Percentiles rank a stretch among this genome's conserved stretches.
Evolutionary conservation across 768 basidiomycete genomes (phyloP).

Genomic region (Kwoniella europaea): DNA sequence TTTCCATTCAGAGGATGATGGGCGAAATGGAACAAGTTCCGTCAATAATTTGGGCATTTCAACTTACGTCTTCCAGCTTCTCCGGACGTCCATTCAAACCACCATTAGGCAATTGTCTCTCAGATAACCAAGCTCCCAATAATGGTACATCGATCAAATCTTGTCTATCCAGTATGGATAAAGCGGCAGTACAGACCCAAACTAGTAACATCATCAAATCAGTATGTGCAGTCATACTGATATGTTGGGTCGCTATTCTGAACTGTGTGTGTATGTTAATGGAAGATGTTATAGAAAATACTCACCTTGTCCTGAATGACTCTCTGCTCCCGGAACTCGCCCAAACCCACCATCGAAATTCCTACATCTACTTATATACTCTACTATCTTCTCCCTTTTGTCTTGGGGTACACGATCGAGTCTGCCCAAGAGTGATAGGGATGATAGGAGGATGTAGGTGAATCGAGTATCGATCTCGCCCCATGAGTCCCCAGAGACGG

Average conservation of each 20-base stretch:
- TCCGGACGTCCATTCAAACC: slow-evolving; percentile 97
- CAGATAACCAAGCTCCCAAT: slow-evolving; percentile 89
- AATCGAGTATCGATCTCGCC: slow-evolving; percentile 96
- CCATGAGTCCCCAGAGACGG: slow-evolving; percentile 86
- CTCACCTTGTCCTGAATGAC: slow-evolving; percentile 86
- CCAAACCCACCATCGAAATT: slow-evolving; percentile 99
- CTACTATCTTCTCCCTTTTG: slow-evolving; percentile 58
- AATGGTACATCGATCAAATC: slow-evolving; percentile 77
- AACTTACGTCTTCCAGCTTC: slow-evolving; percentile 88
- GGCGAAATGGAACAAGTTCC: no score
- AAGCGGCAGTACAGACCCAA: slow-evolving; percentile 85
- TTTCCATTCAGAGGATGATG: no score
- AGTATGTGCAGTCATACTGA: no score
- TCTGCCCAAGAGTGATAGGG: slow-evolving; percentile 77
- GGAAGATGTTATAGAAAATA: no score
- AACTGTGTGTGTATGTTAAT: no score
- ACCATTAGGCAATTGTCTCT: slow-evolving; percentile 88
- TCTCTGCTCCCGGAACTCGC: slow-evolving; percentile 79
- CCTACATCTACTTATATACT: slow-evolving; percentile 74
- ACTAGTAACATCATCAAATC: no score
- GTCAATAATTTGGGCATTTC: background rate
- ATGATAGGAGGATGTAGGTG: slow-evolving; percentile 80
- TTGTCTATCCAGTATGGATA: slow-evolving; percentile 83
- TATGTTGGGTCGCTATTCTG: no score
- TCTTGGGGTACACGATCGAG: slow-evolving; percentile 68